Conservation (phyloP, 2,329 filamentous ascomycete genomes). For the Penicillium polonicum region DNA sequence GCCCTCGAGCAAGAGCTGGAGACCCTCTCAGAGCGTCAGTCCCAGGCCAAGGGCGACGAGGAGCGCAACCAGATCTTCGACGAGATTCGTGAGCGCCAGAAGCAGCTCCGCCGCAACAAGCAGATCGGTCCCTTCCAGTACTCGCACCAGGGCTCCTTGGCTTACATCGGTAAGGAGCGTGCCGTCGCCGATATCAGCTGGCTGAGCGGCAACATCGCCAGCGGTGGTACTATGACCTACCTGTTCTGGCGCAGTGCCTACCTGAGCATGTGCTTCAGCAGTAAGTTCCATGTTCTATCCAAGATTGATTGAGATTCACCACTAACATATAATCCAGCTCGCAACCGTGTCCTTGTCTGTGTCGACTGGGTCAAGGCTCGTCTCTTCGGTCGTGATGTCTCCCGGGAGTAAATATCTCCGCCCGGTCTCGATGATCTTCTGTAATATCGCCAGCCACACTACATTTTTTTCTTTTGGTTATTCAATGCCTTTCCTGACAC, state of each 20-base stretch:
- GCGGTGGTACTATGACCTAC: constrained; percentile 90
- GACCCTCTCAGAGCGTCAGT: constrained; percentile 63
- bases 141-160: constrained; percentile 93
- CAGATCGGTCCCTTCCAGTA: constrained; percentile 98
- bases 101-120: constrained; percentile 82
- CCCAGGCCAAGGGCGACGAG: constrained; percentile 65
- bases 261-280: constrained; percentile 99
- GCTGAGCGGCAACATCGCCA: constrained; percentile 95
- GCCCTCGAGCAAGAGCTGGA: constrained; percentile 73
- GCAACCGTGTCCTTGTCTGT: constrained; percentile 88
- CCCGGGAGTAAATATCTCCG: constrained; percentile 42
- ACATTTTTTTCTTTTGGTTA: constrained; percentile 14
- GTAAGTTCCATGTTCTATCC: constrained; percentile 60
- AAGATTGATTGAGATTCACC: neutral
- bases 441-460: constrained; percentile 9
- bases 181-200: constrained; percentile 96
- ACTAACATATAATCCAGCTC: constrained; percentile 54
- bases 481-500: constrained; percentile 3
- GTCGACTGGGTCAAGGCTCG: constrained; percentile 98
- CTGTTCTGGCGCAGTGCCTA: constrained; percentile 98
- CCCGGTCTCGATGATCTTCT: constrained; percentile 7
- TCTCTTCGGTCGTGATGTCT: constrained; percentile 90
- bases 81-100: constrained; percentile 84
- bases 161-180: constrained; percentile 97
- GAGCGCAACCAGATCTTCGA: constrained; percentile 59